Evolutionary conservation across 2,329 filamentous ascomycete genomes (phyloP).

Genomic region (Colletotrichum theobromicola): DNA sequence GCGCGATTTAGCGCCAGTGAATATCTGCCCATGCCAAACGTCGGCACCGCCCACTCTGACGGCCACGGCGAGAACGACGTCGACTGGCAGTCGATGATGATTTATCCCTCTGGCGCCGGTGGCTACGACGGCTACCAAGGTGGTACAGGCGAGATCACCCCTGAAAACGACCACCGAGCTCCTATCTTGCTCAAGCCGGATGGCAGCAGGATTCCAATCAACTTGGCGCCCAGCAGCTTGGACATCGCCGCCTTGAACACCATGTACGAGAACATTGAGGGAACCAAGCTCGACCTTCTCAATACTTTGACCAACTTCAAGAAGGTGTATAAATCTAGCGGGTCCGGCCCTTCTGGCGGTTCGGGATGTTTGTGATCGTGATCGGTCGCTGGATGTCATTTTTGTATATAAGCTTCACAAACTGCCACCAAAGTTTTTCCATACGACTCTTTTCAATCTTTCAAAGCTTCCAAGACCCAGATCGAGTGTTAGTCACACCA

Average conservation of each 20-base stretch:
- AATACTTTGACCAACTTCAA: background rate
- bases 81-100: slow-evolving; percentile 23
- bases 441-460: background rate
- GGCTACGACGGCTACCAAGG: background rate
- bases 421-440: background rate
- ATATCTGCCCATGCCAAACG: background rate
- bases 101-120: slow-evolving; percentile 24
- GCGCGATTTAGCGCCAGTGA: background rate
- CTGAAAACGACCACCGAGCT: background rate
- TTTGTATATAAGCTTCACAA: background rate
- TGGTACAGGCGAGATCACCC: too few relatives aligned
- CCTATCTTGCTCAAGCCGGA: background rate
- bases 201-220: background rate
- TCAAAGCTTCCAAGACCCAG: background rate
- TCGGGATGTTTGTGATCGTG: background rate
- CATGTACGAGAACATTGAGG: background rate
- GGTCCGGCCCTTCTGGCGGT: background rate
- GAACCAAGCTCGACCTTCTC: background rate
- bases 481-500: background rate
- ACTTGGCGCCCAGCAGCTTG: background rate
- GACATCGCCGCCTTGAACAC: background rate
- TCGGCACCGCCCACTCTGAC: background rate
- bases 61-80: background rate
- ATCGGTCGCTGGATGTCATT: background rate
- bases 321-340: background rate